These are phyloP conservation scores for Flaveria robusta DNA, from an alignment of 129 eudicot species.

Conservation along the genomic window DNA sequence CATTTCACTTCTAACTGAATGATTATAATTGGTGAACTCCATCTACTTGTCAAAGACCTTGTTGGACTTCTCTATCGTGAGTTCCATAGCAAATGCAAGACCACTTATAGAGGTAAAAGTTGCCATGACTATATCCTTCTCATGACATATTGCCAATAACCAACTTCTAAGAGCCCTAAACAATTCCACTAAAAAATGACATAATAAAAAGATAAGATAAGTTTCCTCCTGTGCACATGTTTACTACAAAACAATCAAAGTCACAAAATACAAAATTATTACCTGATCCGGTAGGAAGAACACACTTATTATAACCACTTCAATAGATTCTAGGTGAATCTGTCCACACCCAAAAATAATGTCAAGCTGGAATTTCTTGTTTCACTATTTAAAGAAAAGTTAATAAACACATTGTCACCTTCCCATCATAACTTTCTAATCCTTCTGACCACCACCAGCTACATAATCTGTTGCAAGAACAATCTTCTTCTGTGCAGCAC, in stretches of 20 bases:
- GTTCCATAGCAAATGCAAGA: constrained; percentile 6
- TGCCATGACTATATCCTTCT: constrained; percentile 81
- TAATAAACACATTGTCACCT: constrained; percentile 47
- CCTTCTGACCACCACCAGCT: constrained; percentile 31
- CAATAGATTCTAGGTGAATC: constrained; percentile 91
- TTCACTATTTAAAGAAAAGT: neutral
- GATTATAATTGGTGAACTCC: no score
- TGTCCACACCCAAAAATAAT: constrained; percentile 28
- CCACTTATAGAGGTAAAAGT: constrained; percentile 73
- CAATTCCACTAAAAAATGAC: constrained; percentile 53
- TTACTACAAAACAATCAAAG: neutral
- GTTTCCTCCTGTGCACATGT: neutral
- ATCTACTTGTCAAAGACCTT: no score
- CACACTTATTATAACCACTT: constrained; percentile 82
- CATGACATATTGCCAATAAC: constrained; percentile 56
- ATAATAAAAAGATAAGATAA: neutral
- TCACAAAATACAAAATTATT: constrained; percentile 13
- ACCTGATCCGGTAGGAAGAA: constrained; percentile 96
- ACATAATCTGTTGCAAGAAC: no score
- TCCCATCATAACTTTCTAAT: constrained; percentile 97
- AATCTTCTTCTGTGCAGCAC: no score
- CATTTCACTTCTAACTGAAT: constrained; percentile 69
- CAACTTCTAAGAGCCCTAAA: constrained; percentile 95
- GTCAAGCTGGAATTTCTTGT: constrained; percentile 22
- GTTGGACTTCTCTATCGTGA: no score